Percentiles rank a stretch among this genome's conserved stretches.
Conservation (phyloP, 2,329 filamentous ascomycete species). For the Trichoderma sp. region DNA sequence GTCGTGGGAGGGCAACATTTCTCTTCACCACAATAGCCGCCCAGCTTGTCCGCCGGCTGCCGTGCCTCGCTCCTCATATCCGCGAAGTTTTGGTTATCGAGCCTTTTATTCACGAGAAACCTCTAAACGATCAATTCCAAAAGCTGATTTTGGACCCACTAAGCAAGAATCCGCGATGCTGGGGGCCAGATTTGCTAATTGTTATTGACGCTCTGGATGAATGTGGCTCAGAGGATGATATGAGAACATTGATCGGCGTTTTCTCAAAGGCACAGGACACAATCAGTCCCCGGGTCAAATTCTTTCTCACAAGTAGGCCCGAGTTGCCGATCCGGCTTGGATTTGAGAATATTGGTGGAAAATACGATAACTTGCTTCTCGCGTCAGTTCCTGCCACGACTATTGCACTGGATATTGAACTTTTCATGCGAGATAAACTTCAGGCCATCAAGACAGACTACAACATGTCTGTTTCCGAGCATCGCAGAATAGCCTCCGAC, state of each 20-base stretch:
- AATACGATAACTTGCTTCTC: conserved; percentile 24
- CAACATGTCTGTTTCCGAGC: conserved; percentile 20
- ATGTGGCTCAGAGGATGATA: conserved; percentile 37
- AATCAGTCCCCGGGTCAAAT: conserved; percentile 35
- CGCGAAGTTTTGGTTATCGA: conserved; percentile 40
- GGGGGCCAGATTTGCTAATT: conserved; percentile 32
- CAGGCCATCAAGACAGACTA: conserved; percentile 9
- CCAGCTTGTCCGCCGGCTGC: conserved; percentile 39
- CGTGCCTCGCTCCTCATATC: conserved; percentile 37
- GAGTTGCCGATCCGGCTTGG: conserved; percentile 45
- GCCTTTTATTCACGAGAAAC: conserved; percentile 36
- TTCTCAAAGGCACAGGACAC: conserved; percentile 17
- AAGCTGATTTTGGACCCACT: conserved; percentile 46
- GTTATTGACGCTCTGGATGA: conserved; percentile 44
- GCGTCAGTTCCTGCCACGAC: neutral
- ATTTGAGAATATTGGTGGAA: conserved; percentile 38
- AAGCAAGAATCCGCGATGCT: neutral
- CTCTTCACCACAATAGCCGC: conserved; percentile 48
- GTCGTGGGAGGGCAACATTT: conserved; percentile 41
- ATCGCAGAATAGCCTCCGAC: neutral
- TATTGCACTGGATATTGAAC: conserved; percentile 17
- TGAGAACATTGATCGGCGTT: conserved; percentile 38
- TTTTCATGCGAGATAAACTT: conserved; percentile 6
- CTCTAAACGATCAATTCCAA: conserved; percentile 46
- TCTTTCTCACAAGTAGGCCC: conserved; percentile 50